Evolutionary conservation across 1,284 basidiomycete species (phyloP), one percentile per base, ranked within the genome.

Genomic region (Takashimella koratensis): DNA sequence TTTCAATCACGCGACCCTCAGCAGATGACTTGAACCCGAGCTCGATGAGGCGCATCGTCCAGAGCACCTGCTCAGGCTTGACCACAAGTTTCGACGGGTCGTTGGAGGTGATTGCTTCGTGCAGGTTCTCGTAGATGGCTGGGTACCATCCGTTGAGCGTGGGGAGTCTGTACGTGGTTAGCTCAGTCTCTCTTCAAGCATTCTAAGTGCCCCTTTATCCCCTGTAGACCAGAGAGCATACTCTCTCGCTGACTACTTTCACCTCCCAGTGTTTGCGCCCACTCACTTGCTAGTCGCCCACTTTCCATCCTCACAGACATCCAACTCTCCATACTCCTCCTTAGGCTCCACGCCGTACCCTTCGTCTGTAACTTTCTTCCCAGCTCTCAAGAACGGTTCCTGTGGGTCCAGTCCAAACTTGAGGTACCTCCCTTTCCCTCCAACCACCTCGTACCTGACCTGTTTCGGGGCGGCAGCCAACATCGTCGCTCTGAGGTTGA

Each of bases 351-450:
- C 45, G 20, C 57, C 55, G 45, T 59, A 55, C 45, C 64, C 66
- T 45, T 57, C 40, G 47, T 59, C 49, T 49, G 39, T 51, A 10
- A 58, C 54, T 45, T 53, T 54, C 46, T 60, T 64, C 21, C 58
- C 58, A 10, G 43, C 46, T 44, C 62, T 73, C 39, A 78, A 66
- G 58, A 76, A 73, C 10, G 84, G 83, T 74, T 91, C 90, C 68
- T 92, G 89, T 2, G 83, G 77, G 70, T 92, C 89, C 41, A 90
- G 72, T 2, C 88, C 88, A 65, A 80, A 82, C 74, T 94, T 93
- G 57, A 81, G 76, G 71, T 82, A 92, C 2, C 83, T 82, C 26
- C 87, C 90, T 58, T 81, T 80, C 21, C 83, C 83, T 19, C 89
- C 77, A 51, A 72, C 71, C 51, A 77, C 58, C 47, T 82, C 70